Base-by-base conservation (phyloP, 1,139 yeast genomes). In the Geotrichum histeridarum region DNA sequence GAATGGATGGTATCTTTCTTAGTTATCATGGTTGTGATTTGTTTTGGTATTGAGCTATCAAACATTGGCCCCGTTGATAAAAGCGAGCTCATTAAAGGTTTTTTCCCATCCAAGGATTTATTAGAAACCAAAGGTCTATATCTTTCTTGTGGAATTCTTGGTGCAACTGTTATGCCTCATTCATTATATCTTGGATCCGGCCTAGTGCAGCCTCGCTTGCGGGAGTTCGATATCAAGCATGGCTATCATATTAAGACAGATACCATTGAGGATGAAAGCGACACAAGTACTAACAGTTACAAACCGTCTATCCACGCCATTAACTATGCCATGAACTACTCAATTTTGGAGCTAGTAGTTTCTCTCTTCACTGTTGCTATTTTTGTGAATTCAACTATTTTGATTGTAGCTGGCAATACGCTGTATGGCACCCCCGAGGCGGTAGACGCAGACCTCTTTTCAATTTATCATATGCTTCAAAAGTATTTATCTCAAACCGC, bases 91-190 rank as follows among this genome's bases (percentile, higher is more conserved):
- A 80, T 87, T 61, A 73, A 87, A 59, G 95, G 95, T 0, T 87
- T 72, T 69, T 79, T 79, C 0, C 95, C 95, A 0, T 83, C 89
- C 0, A 68, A 70, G 37, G 78, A 80, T 59, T 77, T 86, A 77
- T 77, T 86, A 59, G 73, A 78, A 49, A 80, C 82, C 12, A 74
- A 74, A 54, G 93, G 94, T 8, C 72, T 86, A 65, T 82, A 86
- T 58, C 80, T 83, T 48, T 87, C 93, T 6, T 83, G 89, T 30
- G 85, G 91, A 15, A 81, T 87, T 62, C 73, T 87, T 48, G 94
- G 94, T 65, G 87, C 93, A 30, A 86, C 93, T 0, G 93, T 86
- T 31, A 86, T 86, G 93, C 88, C 90, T 36, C 93, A 86, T 65
- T 82, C 88, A 18, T 72, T 86, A 54, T 85, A 84, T 63, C 74